phyloP scores from a whole-genome alignment of 2,329 filamentous ascomycete genomes.

The Knufia petricola region DNA sequence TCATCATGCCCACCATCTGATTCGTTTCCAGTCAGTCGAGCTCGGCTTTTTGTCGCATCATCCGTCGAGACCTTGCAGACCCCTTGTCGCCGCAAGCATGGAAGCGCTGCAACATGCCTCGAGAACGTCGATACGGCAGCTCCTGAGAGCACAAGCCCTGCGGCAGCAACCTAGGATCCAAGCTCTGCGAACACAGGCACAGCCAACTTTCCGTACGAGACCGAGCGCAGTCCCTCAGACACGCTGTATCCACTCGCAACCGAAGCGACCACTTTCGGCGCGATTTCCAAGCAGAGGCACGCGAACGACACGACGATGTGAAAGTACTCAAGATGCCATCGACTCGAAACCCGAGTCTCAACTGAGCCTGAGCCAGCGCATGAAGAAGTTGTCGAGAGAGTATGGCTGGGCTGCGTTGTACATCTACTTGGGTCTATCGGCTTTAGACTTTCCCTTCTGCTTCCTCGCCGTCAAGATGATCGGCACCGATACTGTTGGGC shows the following conservation, averaged over 20 bases:
- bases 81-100: constrained; percentile 6
- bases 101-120: constrained; percentile 15
- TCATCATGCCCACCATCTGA: neutral
- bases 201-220: constrained; percentile 17
- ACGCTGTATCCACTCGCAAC: constrained; percentile 9
- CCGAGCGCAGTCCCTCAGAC: constrained; percentile 8
- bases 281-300: constrained; percentile 16
- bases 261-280: constrained; percentile 9
- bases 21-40: neutral
- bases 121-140: constrained; percentile 11
- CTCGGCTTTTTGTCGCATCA: neutral
- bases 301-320: constrained; percentile 2
- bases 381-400: constrained; percentile 78
- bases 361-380: constrained; percentile 49
- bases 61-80: no score
- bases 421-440: constrained; percentile 76
- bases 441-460: constrained; percentile 89
- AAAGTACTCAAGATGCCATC: constrained; percentile 16
- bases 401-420: constrained; percentile 91
- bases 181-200: constrained; percentile 11
- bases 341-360: constrained; percentile 17
- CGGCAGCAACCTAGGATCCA: constrained; percentile 7
- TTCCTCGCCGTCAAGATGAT: constrained; percentile 76
- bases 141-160: constrained; percentile 6
- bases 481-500: constrained; percentile 75